A percentile compares a stretch with the other conserved stretches of the same genome.
phyloP scores from a whole-genome alignment of 371 early-diverging fungal genomes.

The Lichtheimia corymbifera region DNA sequence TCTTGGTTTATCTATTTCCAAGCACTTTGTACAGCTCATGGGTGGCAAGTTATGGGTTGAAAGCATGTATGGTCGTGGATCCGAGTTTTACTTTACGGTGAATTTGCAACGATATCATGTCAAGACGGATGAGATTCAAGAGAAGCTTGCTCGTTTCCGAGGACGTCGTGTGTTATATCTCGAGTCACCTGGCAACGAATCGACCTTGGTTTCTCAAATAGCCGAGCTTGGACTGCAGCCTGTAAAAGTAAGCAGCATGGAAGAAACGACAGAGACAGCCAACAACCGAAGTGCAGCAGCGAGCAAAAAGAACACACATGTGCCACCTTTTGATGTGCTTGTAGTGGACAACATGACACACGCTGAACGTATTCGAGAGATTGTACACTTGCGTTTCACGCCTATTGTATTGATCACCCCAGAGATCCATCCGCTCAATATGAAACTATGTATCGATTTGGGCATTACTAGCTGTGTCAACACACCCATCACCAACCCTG shows the following conservation, averaged over 20 bases:
- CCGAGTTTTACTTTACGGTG: conserved; percentile 73
- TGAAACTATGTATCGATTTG: conserved; percentile 60
- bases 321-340: conserved; percentile 12
- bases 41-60: conserved; percentile 81
- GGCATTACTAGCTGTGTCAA: conserved; percentile 63
- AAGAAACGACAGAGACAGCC: conserved; percentile 29
- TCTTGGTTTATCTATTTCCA: conserved; percentile 81
- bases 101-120: conserved; percentile 16
- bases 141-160: neutral
- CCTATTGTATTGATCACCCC: conserved; percentile 56
- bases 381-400: conserved; percentile 50
- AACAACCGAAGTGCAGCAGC: neutral
- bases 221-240: conserved; percentile 17
- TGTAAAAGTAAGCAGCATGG: conserved; percentile 23
- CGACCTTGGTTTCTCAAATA: neutral
- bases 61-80: conserved; percentile 69
- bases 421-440: conserved; percentile 38
- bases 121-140: neutral
- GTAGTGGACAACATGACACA: conserved; percentile 3
- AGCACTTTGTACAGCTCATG: conserved; percentile 73
- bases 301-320: no score
- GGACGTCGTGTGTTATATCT: neutral
- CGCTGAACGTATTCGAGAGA: conserved; percentile 29
- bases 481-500: conserved; percentile 50
- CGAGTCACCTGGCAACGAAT: neutral